Evolutionary conservation across 202 grass and related monocot species (phyloP).

Genomic region (Dendrocalamus latiflorus): DNA sequence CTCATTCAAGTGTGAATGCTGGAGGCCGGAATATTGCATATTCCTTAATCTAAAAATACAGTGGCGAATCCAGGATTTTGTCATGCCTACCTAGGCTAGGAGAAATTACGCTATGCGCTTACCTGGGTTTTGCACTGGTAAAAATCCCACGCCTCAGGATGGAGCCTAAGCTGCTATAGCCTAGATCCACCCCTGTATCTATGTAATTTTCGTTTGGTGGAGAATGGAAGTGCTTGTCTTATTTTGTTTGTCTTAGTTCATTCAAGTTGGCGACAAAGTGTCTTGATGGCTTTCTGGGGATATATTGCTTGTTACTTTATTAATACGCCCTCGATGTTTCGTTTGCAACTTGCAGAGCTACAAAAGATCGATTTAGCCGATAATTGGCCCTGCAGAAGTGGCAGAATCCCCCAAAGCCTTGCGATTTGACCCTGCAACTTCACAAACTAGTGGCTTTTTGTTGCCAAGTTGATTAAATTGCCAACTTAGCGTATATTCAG

Average conservation of each 20-base stretch:
- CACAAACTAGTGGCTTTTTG: constrained; percentile 84
- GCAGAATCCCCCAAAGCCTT: constrained; percentile 58
- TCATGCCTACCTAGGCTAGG: too few species aligned
- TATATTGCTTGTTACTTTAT: neutral
- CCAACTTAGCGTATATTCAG: constrained; percentile 25
- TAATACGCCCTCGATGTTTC: neutral
- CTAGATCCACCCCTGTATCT: too few species aligned
- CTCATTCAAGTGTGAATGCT: too few species aligned
- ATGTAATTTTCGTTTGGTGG: neutral
- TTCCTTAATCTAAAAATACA: too few species aligned
- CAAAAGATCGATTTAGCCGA: constrained; percentile 35
- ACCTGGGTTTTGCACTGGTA: too few species aligned
- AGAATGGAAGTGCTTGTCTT: neutral
- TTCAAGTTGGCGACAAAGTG: neutral
- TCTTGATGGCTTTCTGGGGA: neutral
- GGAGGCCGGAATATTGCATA: too few species aligned
- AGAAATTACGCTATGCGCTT: too few species aligned
- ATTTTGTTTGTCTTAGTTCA: constrained; percentile 1
- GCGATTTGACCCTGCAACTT: constrained; percentile 60
- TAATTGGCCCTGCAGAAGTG: constrained; percentile 76
- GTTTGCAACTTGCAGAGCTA: constrained; percentile 52
- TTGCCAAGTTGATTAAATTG: constrained; percentile 75
- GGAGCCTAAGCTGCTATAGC: too few species aligned
- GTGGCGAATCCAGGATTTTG: too few species aligned
- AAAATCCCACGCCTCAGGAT: too few species aligned